Evolutionary conservation across 306 rosid genomes (phyloP), one percentile per base, ranked within the genome.

Genomic region (Begonia fuchsioides): DNA sequence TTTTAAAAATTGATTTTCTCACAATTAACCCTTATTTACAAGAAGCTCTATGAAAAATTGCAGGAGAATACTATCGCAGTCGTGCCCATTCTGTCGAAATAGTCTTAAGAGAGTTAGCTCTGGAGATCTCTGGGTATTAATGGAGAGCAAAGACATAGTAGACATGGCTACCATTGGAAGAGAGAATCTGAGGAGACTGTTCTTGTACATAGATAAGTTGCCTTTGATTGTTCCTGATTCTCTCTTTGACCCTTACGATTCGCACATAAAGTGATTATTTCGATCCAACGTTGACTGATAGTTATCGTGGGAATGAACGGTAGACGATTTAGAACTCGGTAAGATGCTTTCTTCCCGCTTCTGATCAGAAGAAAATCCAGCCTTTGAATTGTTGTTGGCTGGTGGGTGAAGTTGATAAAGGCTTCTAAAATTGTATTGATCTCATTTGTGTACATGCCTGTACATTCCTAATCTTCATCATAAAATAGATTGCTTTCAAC

Each of bases 1-100:
- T 26, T 26, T 1, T 4, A 4, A 4, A 26, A 8, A 26, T 26
- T 26, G 35, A 26, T 26, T 6, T 26, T 26, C 35, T 26, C 5
- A 26, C 5, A 26, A 2, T 26, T n/a, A n/a, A n/a, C n/a, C 35
- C 7, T 26, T 54, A n/a, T n/a, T n/a, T n/a, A n/a, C n/a, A n/a
- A n/a, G n/a, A n/a, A n/a, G n/a, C n/a, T n/a, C n/a, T n/a, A n/a
- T n/a, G n/a, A n/a, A n/a, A n/a, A n/a, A n/a, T 40, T 66, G 63
- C 95, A 88, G 97, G 97, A 69, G 84, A 56, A 59, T 80, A 64
- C 77, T 93, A 56, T 88, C 97, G 2, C 86, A 78, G 45, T 88
- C 95, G 0, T 88, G 97, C 68, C 97, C 97, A 32, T 88, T 88
- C 54, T 88, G 97, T 47, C 88, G 97, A 0, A 95, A 88, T 69